phyloP scores from a whole-genome alignment of 1,139 yeast genomes.

The Saccharomycopsis phalli region DNA sequence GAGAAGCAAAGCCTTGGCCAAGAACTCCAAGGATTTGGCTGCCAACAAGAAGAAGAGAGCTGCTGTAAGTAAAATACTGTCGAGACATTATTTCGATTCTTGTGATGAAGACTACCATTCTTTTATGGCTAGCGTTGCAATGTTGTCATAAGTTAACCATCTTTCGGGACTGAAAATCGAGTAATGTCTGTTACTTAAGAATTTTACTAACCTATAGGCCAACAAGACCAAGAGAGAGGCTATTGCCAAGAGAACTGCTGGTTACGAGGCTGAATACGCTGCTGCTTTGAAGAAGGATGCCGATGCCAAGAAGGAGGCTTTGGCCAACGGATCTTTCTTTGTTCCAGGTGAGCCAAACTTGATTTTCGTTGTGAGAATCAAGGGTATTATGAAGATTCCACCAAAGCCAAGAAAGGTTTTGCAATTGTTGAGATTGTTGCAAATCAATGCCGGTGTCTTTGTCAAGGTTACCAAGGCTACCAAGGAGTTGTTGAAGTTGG shows the following conservation, averaged over 20 bases:
- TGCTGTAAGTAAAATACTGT: conserved; percentile 65
- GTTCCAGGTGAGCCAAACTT: conserved; percentile 96
- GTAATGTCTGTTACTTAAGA: background rate
- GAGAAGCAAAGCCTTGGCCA: conserved; percentile 87
- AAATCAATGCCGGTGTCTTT: conserved; percentile 97
- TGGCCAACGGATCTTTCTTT: conserved; percentile 92
- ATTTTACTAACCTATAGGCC: conserved; percentile 40
- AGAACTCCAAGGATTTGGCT: conserved; percentile 79
- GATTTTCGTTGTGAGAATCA: conserved; percentile 96
- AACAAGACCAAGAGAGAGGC: conserved; percentile 90
- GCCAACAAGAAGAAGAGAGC: conserved; percentile 81
- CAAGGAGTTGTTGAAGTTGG: conserved; percentile 89
- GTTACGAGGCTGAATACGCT: conserved; percentile 94
- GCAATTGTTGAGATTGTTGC: conserved; percentile 95
- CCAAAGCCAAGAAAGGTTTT: conserved; percentile 99
- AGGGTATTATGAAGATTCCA: conserved; percentile 99
- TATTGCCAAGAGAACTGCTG: conserved; percentile 95
- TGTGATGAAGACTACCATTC: conserved; percentile 58
- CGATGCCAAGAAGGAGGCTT: conserved; percentile 92
- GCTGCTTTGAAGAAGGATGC: conserved; percentile 91
- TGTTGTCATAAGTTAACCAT: conserved; percentile 97
- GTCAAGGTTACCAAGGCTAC: conserved; percentile 99
- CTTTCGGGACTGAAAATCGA: conserved; percentile 89
- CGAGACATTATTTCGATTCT: conserved; percentile 8
- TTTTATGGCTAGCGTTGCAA: conserved; percentile 74